phyloP scores from a whole-genome alignment of 78 protist genomes.

The Salpingoeca rosetta region DNA sequence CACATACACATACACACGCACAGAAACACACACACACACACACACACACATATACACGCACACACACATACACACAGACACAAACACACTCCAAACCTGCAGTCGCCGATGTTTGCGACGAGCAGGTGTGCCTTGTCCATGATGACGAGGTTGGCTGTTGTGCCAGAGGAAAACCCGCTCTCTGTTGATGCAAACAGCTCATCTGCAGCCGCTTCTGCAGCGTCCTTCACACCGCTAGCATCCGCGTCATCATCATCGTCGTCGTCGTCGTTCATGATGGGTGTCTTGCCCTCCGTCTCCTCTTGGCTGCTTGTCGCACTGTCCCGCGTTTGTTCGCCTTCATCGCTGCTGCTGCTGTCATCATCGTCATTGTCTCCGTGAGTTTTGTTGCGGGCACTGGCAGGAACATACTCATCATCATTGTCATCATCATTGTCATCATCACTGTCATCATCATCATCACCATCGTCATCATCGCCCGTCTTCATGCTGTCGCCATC shows the following conservation, averaged over 20 bases:
- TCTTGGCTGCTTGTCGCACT: neutral
- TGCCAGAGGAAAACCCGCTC: neutral
- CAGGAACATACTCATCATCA: neutral
- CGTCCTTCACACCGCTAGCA: neutral
- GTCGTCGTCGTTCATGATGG: too few relatives aligned
- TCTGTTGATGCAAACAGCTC: neutral
- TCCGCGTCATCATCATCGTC: neutral
- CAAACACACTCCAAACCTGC: too few relatives aligned
- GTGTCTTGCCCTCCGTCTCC: neutral
- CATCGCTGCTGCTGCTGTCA: neutral
- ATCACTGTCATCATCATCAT: neutral
- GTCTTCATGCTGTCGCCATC: too few relatives aligned
- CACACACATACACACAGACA: too few relatives aligned
- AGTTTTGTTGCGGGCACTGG: neutral
- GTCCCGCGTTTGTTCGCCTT: neutral
- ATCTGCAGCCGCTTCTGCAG: neutral
- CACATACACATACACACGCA: too few relatives aligned
- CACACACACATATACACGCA: too few relatives aligned
- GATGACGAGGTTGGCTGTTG: neutral
- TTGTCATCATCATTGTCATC: neutral
- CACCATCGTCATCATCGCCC: neutral
- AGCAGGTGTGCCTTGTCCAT: neutral
- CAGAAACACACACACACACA: too few relatives aligned
- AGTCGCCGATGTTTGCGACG: neutral
- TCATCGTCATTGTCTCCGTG: neutral